These are phyloP conservation scores for Aspergillus flavus DNA, from an alignment of 2,329 filamentous ascomycete genomes.

Conservation along the genomic window DNA sequence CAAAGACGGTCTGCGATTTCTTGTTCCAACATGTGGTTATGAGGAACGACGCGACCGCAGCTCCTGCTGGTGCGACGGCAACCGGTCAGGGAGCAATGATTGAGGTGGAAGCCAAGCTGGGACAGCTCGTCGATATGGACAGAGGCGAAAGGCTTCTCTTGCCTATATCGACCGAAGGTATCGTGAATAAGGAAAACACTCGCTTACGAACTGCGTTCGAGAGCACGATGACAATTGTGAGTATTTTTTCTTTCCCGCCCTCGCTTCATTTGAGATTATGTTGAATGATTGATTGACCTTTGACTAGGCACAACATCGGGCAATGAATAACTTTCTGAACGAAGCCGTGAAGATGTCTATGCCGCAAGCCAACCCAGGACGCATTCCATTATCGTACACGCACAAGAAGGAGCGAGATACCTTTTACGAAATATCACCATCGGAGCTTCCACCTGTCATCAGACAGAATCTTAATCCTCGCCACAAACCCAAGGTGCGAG, in stretches of 20 bases:
- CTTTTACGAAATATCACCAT: conserved; percentile 74
- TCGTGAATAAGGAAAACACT: conserved; percentile 62
- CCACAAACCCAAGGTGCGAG: conserved; percentile 66
- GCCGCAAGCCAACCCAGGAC: conserved; percentile 39
- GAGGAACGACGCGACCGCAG: conserved; percentile 63
- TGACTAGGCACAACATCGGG: conserved; percentile 72
- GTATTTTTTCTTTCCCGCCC: conserved; percentile 28
- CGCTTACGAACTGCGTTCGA: conserved; percentile 67
- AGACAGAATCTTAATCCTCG: conserved; percentile 61
- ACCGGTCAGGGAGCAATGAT: conserved; percentile 69
- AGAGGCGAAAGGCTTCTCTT: conserved; percentile 70
- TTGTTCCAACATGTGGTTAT: conserved; percentile 72
- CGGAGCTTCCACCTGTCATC: conserved; percentile 66
- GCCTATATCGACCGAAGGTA: conserved; percentile 69
- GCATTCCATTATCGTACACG: conserved; percentile 66
- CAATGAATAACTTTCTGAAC: conserved; percentile 85
- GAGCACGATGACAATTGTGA: conserved; percentile 87
- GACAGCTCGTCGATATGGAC: conserved; percentile 74
- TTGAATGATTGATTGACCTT: conserved; percentile 19
- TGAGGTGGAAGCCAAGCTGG: conserved; percentile 94
- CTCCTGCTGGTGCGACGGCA: conserved; percentile 58
- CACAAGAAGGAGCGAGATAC: conserved; percentile 82
- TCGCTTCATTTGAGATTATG: not conserved
- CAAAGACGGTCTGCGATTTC: conserved; percentile 78
- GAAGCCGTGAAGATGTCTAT: conserved; percentile 58